These are phyloP conservation scores for Tylopilus sp. DNA, from an alignment of 768 basidiomycete genomes.

Conservation along the genomic window DNA sequence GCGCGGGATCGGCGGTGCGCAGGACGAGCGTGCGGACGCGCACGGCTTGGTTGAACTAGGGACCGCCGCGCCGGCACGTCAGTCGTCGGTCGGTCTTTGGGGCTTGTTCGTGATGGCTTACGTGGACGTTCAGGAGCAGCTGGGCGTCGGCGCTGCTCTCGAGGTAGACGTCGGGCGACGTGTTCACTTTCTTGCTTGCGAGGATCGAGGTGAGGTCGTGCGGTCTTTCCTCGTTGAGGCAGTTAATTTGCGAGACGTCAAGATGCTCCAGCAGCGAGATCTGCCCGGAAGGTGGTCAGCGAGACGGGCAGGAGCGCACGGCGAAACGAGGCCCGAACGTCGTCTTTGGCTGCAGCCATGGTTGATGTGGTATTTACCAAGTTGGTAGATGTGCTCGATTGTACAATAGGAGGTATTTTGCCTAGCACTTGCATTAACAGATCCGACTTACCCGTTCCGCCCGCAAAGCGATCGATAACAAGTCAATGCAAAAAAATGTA, in stretches of 20 bases:
- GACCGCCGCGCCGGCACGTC: too few species aligned
- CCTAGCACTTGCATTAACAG: not conserved
- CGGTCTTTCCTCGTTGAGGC: slow-evolving; percentile 59
- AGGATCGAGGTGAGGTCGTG: slow-evolving; percentile 57
- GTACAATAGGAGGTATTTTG: slow-evolving; percentile 15
- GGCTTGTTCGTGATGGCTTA: slow-evolving; percentile 32
- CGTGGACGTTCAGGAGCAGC: slow-evolving; percentile 63
- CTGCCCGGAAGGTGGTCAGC: slow-evolving; percentile 29
- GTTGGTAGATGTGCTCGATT: not conserved
- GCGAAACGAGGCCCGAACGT: slow-evolving; percentile 21
- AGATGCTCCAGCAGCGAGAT: slow-evolving; percentile 55
- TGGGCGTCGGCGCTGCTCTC: slow-evolving; percentile 74
- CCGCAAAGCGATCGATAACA: slow-evolving; percentile 18
- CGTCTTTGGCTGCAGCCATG: slow-evolving; percentile 28
- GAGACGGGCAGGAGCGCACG: not conserved
- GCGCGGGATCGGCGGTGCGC: slow-evolving; percentile 33
- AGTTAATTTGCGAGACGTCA: slow-evolving; percentile 58
- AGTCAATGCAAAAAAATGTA: slow-evolving; percentile 1
- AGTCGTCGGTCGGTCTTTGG: too few species aligned
- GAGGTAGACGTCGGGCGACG: slow-evolving; percentile 41
- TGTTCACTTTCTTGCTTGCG: slow-evolving; percentile 42
- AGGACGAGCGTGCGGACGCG: slow-evolving; percentile 59
- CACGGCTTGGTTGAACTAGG: slow-evolving; percentile 65
- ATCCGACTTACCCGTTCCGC: not conserved
- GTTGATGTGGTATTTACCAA: slow-evolving; percentile 2